Percentiles rank a stretch among this genome's conserved stretches.
Conservation (phyloP, 306 rosid genomes). For the peach (Prunus persica) region Prunus_persica_NCBIv2 NC_034016.1:13143501-13144000, state of each 20-base stretch:
- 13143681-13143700: constrained; percentile 71
- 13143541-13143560: constrained; percentile 99
- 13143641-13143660: constrained; percentile 98
- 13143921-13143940: constrained; percentile 98
- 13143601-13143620: constrained; percentile 96
- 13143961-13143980: constrained; percentile 98
- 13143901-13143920: constrained; percentile 98
- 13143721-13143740: constrained; percentile 95
- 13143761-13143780: neutral
- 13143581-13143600: constrained; percentile 95
- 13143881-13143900: constrained; percentile 92
- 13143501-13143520: constrained; percentile 98
- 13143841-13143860: constrained; percentile 53
- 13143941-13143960: constrained; percentile 96
- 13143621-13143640: constrained; percentile 95
- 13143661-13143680: constrained; percentile 96
- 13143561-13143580: constrained; percentile 94
- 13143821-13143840: neutral
- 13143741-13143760: constrained; percentile 65
- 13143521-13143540: constrained; percentile 97
- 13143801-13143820: neutral
- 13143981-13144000: constrained; percentile 94
- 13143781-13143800: neutral
- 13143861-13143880: constrained; percentile 93
- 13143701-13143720: constrained; percentile 83